Percentiles rank a stretch among this genome's conserved stretches.
Evolutionary conservation across 1,284 basidiomycete genomes (phyloP).

Genomic region (Tilletia walkeri): DNA sequence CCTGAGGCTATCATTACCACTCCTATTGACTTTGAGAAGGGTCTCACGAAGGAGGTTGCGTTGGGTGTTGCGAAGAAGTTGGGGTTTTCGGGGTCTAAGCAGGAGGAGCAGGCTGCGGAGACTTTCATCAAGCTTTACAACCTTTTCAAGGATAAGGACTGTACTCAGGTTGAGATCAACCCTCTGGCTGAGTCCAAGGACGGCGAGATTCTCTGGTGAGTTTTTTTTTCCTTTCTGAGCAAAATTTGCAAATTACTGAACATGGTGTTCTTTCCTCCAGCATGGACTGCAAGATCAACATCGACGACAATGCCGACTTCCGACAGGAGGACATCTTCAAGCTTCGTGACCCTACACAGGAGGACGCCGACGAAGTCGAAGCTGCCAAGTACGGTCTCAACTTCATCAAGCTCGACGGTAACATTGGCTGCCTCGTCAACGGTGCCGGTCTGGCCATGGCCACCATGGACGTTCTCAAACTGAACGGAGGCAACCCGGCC

Average conservation of each 20-base stretch:
- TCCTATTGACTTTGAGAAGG: conserved; percentile 82
- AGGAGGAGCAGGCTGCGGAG: conserved; percentile 80
- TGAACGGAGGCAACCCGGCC: conserved; percentile 78
- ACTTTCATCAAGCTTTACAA: conserved; percentile 93
- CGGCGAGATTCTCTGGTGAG: conserved; percentile 87
- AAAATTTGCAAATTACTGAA: conserved; percentile 20
- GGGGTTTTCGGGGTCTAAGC: conserved; percentile 74
- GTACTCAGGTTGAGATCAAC: conserved; percentile 99
- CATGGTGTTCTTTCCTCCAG: conserved; percentile 57
- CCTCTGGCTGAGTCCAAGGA: conserved; percentile 93
- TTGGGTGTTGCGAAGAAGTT: conserved; percentile 81
- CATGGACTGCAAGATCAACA: conserved; percentile 99
- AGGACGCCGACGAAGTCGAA: conserved; percentile 94
- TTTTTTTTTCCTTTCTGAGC: conserved; percentile 30
- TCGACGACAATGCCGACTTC: conserved; percentile 99
- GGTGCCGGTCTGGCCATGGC: conserved; percentile 99
- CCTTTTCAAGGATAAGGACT: conserved; percentile 98
- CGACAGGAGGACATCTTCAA: conserved; percentile 87
- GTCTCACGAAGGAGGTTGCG: conserved; percentile 73
- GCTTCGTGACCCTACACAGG: conserved; percentile 88
- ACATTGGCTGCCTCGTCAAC: conserved; percentile 96
- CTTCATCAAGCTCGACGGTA: conserved; percentile 99
- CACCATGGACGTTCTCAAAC: conserved; percentile 96
- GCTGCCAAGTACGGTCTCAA: conserved; percentile 75
- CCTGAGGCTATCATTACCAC: conserved; percentile 94